Evolutionary conservation across 2,329 filamentous ascomycete species (phyloP), one percentile per base, ranked within the genome.

Genomic region (Rachicladosporium sp.): DNA sequence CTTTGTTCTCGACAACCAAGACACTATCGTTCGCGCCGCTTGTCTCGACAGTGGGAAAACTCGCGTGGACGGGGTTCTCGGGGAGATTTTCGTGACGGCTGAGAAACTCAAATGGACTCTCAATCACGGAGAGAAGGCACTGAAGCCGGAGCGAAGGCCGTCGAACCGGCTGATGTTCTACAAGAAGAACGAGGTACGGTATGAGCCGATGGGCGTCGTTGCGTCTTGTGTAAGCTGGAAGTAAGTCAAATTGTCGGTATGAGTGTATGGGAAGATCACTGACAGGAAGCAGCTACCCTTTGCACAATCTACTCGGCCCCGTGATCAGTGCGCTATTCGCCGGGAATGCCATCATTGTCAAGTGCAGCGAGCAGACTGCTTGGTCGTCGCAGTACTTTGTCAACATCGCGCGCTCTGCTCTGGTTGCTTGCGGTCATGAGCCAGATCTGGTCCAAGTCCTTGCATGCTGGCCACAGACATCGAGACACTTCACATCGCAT

Each of bases 21-120:
- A 89, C 48, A 72, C 80, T 19, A 93, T 98, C 51, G 88, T 86
- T 52, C 74, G 76, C 10, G 76, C 86, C 23, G 89, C 88, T 36
- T 93, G 85, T 55, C 71, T 94, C 29, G 91, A 98, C 63, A 93
- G 85, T 32, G 91, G 91, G 46, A 98, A 98, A 70, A 95, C 93
- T 2, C 83, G 89, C 69, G 78, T 96, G 31, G 91, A 98, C 63
- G 91, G 89, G 1, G 80, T 83, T 50, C 78, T 98, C 41, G 91
- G 91, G 38, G 91, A 98, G 70, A 88, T 96, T 47, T 70, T 98
- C 40, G 87, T 95, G 32, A 95, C 91, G 5, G 79, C 75, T 0
- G 91, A 96, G 69, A 95, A 94, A 68, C 71, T 98, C 44, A 80
- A 83, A 56, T 98, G 91, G 91, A 94, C 87, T 3, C 80, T 96